Conservation (phyloP, 495 filamentous ascomycete genomes). For the Bombardia bombarda region DNA sequence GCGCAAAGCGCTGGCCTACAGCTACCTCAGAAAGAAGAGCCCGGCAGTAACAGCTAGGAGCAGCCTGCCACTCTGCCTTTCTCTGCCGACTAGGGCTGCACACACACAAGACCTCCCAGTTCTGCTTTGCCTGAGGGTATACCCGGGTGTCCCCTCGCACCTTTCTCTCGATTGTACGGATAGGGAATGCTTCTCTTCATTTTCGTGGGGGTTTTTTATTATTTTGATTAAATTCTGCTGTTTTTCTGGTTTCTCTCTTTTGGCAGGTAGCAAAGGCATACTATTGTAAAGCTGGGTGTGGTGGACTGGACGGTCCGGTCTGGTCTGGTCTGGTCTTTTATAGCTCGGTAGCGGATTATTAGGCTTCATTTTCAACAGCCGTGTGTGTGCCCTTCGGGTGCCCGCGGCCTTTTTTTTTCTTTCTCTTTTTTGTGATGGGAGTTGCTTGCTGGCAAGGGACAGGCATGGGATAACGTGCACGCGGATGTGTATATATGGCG, state of each 20-base stretch:
- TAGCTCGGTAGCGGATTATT: too few species aligned
- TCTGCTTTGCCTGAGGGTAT: constrained; percentile 3
- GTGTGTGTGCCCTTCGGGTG: too few species aligned
- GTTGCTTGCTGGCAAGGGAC: too few species aligned
- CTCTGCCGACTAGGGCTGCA: neutral
- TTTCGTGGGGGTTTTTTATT: neutral
- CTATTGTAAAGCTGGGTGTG: too few species aligned
- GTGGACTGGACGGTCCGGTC: neutral
- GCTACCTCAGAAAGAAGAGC: constrained; percentile 35
- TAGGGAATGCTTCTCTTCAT: too few species aligned
- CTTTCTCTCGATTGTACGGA: neutral
- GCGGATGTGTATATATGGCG: too few species aligned
- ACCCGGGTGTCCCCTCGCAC: constrained; percentile 5
- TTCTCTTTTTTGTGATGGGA: too few species aligned
- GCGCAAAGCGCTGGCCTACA: constrained; percentile 67
- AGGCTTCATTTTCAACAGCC: too few species aligned
- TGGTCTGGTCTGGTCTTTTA: too few species aligned
- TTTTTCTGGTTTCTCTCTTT: neutral
- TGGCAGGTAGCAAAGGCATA: neutral
- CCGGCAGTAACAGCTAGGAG: constrained; percentile 18
- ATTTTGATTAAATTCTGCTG: neutral
- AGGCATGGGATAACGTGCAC: too few species aligned
- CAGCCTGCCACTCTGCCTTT: neutral
- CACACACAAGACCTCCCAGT: neutral
- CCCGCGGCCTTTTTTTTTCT: too few species aligned